Percentiles rank a stretch among this genome's conserved stretches.
Conservation (phyloP, 345 rosid species). For the Brassica nigra region DNA sequence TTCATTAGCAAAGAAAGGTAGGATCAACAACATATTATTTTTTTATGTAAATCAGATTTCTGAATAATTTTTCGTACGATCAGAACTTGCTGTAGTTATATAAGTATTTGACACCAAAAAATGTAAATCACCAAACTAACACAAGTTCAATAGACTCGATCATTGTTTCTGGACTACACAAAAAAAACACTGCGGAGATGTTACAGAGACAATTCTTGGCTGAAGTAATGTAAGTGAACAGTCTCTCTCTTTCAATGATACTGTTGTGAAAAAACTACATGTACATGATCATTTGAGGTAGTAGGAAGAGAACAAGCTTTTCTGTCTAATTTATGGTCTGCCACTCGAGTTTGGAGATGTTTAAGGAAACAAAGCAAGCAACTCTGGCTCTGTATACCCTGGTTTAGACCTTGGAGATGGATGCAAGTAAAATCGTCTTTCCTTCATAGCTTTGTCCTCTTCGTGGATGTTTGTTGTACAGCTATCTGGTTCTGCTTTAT, state of each 20-base stretch:
- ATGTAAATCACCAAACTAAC: no score
- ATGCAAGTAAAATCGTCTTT: conserved; percentile 72
- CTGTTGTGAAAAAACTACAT: conserved; percentile 13
- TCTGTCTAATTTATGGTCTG: conserved; percentile 36
- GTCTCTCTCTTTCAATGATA: conserved; percentile 26
- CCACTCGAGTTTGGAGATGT: conserved; percentile 52
- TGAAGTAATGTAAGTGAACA: not conserved
- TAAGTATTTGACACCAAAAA: no score
- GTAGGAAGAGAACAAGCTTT: conserved; percentile 14
- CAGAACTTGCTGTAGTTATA: no score
- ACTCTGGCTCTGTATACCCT: conserved; percentile 60
- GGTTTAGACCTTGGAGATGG: conserved; percentile 65
- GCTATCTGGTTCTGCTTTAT: conserved; percentile 40
- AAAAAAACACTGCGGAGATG: not conserved
- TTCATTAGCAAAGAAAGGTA: no score
- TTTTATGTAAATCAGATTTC: no score
- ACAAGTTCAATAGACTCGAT: no score
- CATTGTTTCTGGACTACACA: no score
- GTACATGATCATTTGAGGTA: conserved; percentile 14
- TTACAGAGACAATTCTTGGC: conserved; percentile 27
- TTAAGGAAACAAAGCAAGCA: conserved; percentile 71
- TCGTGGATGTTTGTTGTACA: conserved; percentile 48
- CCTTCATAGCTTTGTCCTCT: conserved; percentile 80
- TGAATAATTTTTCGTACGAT: no score
- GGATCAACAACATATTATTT: no score